phyloP scores from a whole-genome alignment of 2,329 filamentous ascomycete genomes.

The Calonectria hawksworthii region DNA sequence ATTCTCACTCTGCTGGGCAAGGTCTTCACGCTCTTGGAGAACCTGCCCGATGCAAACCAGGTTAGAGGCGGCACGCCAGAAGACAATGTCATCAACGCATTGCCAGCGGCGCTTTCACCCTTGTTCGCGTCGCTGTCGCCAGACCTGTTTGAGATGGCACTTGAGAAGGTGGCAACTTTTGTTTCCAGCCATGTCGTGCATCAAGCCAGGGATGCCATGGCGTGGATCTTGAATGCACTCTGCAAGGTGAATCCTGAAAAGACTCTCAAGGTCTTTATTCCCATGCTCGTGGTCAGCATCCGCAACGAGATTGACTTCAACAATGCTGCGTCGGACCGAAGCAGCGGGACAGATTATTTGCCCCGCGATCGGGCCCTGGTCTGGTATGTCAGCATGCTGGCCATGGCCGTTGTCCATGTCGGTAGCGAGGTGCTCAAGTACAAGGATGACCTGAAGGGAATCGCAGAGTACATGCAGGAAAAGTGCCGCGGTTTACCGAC shows the following conservation, averaged over 20 bases:
- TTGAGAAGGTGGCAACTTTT: conserved; percentile 94
- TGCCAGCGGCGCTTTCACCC: conserved; percentile 92
- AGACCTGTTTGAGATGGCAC: conserved; percentile 90
- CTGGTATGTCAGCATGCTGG: conserved; percentile 97
- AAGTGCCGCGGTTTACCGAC: conserved; percentile 94
- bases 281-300: conserved; percentile 91
- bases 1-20: conserved; percentile 90
- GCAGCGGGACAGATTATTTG: conserved; percentile 92
- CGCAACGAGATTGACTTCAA: conserved; percentile 98
- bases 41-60: conserved; percentile 90
- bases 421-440: conserved; percentile 91
- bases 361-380: conserved; percentile 93
- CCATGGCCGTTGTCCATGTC: conserved; percentile 98
- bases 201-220: conserved; percentile 97
- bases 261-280: conserved; percentile 89
- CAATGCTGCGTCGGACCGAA: conserved; percentile 93
- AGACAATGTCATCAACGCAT: conserved; percentile 95
- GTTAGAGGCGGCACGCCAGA: conserved; percentile 93
- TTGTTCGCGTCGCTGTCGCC: conserved; percentile 92
- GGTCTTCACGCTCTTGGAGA: conserved; percentile 95
- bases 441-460: conserved; percentile 89
- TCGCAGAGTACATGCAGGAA: conserved; percentile 96
- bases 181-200: conserved; percentile 96
- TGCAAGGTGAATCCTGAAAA: conserved; percentile 97
- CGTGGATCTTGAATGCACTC: conserved; percentile 95